Percentiles rank a stretch among this genome's conserved stretches.
phyloP scores from a whole-genome alignment of 108 stramenopile genomes.

The Hondaea fermentalgiana region DNA sequence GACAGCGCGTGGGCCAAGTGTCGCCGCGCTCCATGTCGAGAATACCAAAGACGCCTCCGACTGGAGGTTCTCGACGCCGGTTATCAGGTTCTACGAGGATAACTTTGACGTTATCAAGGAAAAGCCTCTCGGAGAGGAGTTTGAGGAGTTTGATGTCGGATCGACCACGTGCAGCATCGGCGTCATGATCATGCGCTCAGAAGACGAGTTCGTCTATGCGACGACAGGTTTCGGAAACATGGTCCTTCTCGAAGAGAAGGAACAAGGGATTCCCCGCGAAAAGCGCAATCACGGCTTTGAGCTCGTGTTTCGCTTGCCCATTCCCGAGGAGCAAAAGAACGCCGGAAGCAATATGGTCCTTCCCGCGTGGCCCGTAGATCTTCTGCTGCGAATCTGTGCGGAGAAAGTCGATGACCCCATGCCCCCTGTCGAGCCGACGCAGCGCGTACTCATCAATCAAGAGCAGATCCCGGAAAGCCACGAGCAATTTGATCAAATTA shows the following conservation, averaged over 20 bases:
- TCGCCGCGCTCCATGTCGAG: not conserved
- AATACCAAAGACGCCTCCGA: not conserved
- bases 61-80: not conserved
- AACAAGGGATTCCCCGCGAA: not conserved
- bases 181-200: not conserved
- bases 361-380: not conserved
- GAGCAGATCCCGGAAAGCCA: not conserved
- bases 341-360: not conserved
- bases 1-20: not conserved
- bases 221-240: not conserved
- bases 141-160: not conserved
- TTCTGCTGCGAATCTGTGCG: not conserved
- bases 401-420: not conserved
- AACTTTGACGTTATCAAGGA: not conserved
- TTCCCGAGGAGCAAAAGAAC: not conserved
- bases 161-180: not conserved
- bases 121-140: not conserved
- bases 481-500: not conserved
- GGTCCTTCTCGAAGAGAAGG: not conserved
- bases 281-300: not conserved
- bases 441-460: not conserved
- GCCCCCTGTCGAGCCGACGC: not conserved
- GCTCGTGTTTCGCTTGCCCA: not conserved
- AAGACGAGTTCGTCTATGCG: not conserved
- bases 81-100: not conserved